Percentiles rank a stretch among this genome's conserved stretches.
phyloP scores from a whole-genome alignment of 305 asterid species.

The Salvia sclarea region DNA sequence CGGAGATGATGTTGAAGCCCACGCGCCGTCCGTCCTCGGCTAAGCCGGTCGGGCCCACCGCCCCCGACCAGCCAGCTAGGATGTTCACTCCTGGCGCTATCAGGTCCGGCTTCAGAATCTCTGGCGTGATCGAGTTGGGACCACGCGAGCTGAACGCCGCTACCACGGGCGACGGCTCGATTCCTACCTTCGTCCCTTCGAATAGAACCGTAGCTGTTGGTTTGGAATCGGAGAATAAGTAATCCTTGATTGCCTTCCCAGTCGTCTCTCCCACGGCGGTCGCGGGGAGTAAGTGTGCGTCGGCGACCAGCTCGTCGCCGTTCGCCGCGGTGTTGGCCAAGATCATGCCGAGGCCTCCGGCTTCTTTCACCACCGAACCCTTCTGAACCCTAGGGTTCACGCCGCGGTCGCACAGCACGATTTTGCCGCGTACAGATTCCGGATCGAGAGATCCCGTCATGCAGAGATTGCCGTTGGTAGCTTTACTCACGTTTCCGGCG shows the following conservation, averaged over 20 bases:
- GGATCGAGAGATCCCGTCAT: conserved; percentile 70
- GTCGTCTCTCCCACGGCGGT: conserved; percentile 66
- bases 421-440: conserved; percentile 67
- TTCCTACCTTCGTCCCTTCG: conserved; percentile 74
- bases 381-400: conserved; percentile 70
- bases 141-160: conserved; percentile 96
- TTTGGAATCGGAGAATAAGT: conserved; percentile 51
- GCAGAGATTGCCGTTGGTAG: conserved; percentile 71
- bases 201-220: conserved; percentile 69
- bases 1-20: conserved; percentile 82
- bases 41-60: conserved; percentile 76
- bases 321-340: conserved; percentile 77
- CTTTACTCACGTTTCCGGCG: conserved; percentile 75
- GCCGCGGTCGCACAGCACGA: conserved; percentile 95
- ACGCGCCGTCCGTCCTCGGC: conserved; percentile 74
- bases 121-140: conserved; percentile 72
- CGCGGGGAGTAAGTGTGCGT: conserved; percentile 84
- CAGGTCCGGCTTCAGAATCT: conserved; percentile 75
- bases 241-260: conserved; percentile 53
- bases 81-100: conserved; percentile 95
- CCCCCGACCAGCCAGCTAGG: conserved; percentile 83
- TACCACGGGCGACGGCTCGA: conserved; percentile 85
- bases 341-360: conserved; percentile 86
- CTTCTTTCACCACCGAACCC: conserved; percentile 72
- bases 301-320: conserved; percentile 95